These are phyloP conservation scores for Detonula confervacea DNA, from an alignment of 352 stramenopile species.

Conservation along the genomic window DNA sequence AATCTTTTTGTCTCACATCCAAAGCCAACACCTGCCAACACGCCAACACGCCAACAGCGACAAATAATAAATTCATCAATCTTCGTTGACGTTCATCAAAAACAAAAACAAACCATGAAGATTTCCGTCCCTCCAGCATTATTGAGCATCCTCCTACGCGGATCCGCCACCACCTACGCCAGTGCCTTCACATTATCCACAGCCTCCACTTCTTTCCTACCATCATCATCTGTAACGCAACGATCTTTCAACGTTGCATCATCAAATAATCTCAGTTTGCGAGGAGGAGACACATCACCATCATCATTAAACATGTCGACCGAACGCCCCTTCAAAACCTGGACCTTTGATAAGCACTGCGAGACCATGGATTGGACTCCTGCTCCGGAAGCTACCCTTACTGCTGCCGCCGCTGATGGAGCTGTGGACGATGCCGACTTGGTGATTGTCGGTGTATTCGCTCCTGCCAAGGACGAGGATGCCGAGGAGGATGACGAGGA, in stretches of 20 bases:
- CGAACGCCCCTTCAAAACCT: conserved; percentile 65
- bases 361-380: conserved; percentile 75
- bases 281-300: no score
- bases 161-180: conserved; percentile 16
- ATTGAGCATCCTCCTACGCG: conserved; percentile 31
- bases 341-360: conserved; percentile 80
- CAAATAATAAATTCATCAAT: no score
- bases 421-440: conserved; percentile 65
- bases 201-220: no score
- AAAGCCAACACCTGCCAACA: no score
- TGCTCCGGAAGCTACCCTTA: conserved; percentile 43
- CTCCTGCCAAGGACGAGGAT: conserved; percentile 56
- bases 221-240: no score
- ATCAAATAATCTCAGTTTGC: no score
- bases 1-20: no score
- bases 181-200: conserved; percentile 26
- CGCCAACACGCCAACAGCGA: no score
- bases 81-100: no score
- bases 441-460: conserved; percentile 72
- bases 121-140: conserved; percentile 21
- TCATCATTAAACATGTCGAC: conserved; percentile 23
- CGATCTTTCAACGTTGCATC: no score
- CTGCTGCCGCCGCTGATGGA: conserved; percentile 11
- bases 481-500: conserved; percentile 64
- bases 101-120: conserved; percentile 5